Base-by-base conservation (phyloP, 495 filamentous ascomycete species). In the Podospora pseudopauciseta region DNA sequence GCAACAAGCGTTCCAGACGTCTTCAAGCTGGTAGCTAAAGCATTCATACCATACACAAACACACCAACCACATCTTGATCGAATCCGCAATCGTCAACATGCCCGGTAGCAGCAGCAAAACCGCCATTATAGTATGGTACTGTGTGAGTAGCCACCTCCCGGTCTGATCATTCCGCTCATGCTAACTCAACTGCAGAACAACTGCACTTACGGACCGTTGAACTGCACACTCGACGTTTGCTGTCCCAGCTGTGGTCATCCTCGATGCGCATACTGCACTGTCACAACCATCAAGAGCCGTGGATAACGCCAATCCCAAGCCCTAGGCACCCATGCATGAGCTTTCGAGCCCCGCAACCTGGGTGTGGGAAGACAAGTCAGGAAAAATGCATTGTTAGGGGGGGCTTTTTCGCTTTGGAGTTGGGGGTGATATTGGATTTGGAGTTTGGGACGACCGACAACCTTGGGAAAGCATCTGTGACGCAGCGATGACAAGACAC, bases 201-300 rank as follows among this genome's bases (percentile, higher is more conserved):
- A 44, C 54, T 69, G 68, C 64, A 16, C 7, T 4, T n/a, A 66
- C 32, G 68, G 68, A 3, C 68, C 68, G 4, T 34, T 63, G 15
- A 66, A n/a, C 49, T 23, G 30, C 23, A 59, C 4, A 1, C 0
- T 63, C 13, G 34, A 49, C n/a, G 13, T 1, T 4, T 13, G 4
- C 30, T 69, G 68, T 53, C 58, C 64, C 0, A 55, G 13, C 1
- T 69, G 68, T 58, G 1, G 11, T 2, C 68, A 69, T 26, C 11
- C 0, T 2, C 58, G 68, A 7, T 69, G 68, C 53, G 11, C 1
- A 9, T 27, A 32, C 5, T 69, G 68, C 54, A 26, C 27, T 20
- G 23, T 54, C 19, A 58, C 60, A 23, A 23, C 13, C 23, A 23
- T 23, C 23, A 23, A 23, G 23, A 23, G 23, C 23, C 1, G 23